phyloP scores from a whole-genome alignment of 1,284 basidiomycete species.

The Apiotrichum akiyoshidainum region DNA sequence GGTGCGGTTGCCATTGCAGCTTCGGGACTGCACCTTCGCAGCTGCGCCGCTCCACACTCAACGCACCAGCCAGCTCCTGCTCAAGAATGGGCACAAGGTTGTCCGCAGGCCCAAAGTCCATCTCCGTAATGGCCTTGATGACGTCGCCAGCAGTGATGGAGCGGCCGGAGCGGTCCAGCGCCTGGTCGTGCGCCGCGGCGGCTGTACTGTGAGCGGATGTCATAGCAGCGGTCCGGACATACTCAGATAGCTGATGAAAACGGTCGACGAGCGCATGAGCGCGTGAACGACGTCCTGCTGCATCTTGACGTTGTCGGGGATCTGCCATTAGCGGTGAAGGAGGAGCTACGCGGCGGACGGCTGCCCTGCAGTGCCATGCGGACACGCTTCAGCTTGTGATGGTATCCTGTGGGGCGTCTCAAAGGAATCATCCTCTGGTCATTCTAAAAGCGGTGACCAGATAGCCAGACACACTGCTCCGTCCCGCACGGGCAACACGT shows the following conservation, averaged over 20 bases:
- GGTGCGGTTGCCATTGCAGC: too few relatives aligned
- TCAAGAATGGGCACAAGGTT: slow-evolving; percentile 69
- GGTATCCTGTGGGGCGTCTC: too few relatives aligned
- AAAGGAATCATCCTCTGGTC: too few relatives aligned
- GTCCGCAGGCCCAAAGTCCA: slow-evolving; percentile 63
- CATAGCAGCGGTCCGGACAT: slow-evolving; percentile 53
- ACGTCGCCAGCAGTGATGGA: slow-evolving; percentile 84
- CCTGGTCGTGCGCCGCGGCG: slow-evolving; percentile 71
- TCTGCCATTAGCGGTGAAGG: slow-evolving; percentile 52
- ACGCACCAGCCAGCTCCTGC: slow-evolving; percentile 66
- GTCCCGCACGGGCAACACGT: not conserved
- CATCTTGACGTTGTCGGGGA: slow-evolving; percentile 77
- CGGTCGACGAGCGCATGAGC: slow-evolving; percentile 76
- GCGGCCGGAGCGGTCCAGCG: slow-evolving; percentile 75
- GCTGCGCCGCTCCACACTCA: not conserved
- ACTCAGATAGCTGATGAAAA: slow-evolving; percentile 89
- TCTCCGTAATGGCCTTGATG: slow-evolving; percentile 72
- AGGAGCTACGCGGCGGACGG: too few relatives aligned
- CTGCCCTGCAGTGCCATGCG: too few relatives aligned
- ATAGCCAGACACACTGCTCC: too few relatives aligned
- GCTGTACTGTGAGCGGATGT: slow-evolving; percentile 11
- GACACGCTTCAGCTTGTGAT: too few relatives aligned
- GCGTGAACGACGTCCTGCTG: slow-evolving; percentile 81
- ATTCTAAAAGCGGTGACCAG: too few relatives aligned
- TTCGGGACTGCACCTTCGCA: too few relatives aligned